phyloP scores from a whole-genome alignment of 2,329 filamentous ascomycete species.

The Fusarium nodosum region DNA sequence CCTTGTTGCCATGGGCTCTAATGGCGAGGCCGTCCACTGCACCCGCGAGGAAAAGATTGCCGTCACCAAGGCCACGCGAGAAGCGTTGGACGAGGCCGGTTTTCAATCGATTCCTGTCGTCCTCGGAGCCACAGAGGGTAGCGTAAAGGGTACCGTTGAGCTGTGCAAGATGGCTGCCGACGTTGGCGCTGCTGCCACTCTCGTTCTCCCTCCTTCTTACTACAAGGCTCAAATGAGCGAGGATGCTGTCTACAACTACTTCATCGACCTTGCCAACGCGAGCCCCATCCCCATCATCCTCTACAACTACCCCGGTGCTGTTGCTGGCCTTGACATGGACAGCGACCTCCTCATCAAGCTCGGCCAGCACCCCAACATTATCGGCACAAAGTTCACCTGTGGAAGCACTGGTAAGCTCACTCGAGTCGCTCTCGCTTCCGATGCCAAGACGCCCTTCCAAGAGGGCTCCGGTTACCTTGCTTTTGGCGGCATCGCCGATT shows the following conservation, averaged over 20 bases:
- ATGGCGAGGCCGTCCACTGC: constrained; percentile 90
- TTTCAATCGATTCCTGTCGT: constrained; percentile 83
- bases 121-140: constrained; percentile 84
- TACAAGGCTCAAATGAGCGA: constrained; percentile 84
- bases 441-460: constrained; percentile 75
- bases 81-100: constrained; percentile 84
- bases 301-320: constrained; percentile 93
- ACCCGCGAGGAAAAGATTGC: constrained; percentile 81
- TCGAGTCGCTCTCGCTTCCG: constrained; percentile 78
- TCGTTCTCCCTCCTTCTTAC: constrained; percentile 86
- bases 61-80: constrained; percentile 82
- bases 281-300: constrained; percentile 84
- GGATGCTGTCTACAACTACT: constrained; percentile 79
- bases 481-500: constrained; percentile 89
- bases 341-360: constrained; percentile 87
- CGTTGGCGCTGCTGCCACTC: constrained; percentile 83
- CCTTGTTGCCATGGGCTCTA: constrained; percentile 89
- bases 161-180: constrained; percentile 75
- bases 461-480: constrained; percentile 81
- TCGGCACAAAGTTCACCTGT: constrained; percentile 93
- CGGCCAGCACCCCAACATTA: constrained; percentile 83
- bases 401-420: constrained; percentile 92
- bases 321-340: constrained; percentile 90
- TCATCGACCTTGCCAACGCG: constrained; percentile 78
- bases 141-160: constrained; percentile 83